Percentiles rank a stretch among this genome's conserved stretches.
Conservation (phyloP, 371 early-diverging fungal species). For the Chytridiales sp. region DNA sequence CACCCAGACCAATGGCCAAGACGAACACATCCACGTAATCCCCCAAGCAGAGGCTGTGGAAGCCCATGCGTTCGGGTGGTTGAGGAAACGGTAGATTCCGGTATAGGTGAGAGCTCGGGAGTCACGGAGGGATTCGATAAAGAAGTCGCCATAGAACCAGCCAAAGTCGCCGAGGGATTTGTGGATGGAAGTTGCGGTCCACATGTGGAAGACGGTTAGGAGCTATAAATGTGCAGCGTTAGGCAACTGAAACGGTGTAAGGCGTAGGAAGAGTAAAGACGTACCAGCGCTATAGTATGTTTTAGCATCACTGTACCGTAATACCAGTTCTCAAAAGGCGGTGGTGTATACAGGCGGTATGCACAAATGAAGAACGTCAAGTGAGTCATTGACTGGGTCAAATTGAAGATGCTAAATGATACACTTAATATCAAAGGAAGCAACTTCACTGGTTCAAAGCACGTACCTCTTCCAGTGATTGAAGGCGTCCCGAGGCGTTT, state of each 20-base stretch:
- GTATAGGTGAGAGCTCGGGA: slow-evolving; percentile 28
- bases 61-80: slow-evolving; percentile 86
- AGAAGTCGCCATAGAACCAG: slow-evolving; percentile 91
- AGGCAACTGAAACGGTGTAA: slow-evolving; percentile 5
- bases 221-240: slow-evolving; percentile 38
- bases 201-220: slow-evolving; percentile 78
- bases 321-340: slow-evolving; percentile 65
- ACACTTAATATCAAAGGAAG: not conserved
- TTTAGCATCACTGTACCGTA: slow-evolving; percentile 69
- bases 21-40: slow-evolving; percentile 76
- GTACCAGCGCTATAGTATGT: slow-evolving; percentile 68
- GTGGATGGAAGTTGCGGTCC: slow-evolving; percentile 81
- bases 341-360: slow-evolving; percentile 63
- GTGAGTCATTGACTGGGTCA: slow-evolving; percentile 84
- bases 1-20: slow-evolving; percentile 71
- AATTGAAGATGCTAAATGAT: slow-evolving; percentile 72
- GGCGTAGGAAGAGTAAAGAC: not conserved
- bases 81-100: slow-evolving; percentile 63
- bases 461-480: slow-evolving; percentile 84
- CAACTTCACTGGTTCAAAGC: not conserved
- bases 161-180: slow-evolving; percentile 89
- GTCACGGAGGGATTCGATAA: slow-evolving; percentile 58
- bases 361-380: slow-evolving; percentile 77
- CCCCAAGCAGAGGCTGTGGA: slow-evolving; percentile 88
- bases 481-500: slow-evolving; percentile 81